These are phyloP conservation scores for Metschnikowia orientalis DNA, from an alignment of 805 yeast species.

Conservation along the genomic window DNA sequence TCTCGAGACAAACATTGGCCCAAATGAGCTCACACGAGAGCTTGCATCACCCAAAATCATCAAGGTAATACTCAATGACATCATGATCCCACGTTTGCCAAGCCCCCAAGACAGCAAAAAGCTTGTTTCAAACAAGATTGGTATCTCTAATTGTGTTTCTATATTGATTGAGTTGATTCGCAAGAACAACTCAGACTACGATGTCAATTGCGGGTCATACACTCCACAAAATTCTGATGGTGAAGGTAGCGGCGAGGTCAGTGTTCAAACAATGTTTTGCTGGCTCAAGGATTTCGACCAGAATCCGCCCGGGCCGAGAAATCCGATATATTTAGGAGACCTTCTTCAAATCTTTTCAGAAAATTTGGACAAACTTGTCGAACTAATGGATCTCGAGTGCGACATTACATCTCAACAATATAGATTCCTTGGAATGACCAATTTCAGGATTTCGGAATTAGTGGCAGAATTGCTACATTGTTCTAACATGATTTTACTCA, in stretches of 20 bases:
- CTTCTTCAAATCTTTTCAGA: conserved; percentile 74
- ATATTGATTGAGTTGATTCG: conserved; percentile 91
- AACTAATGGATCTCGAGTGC: conserved; percentile 45
- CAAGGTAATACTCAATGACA: conserved; percentile 62
- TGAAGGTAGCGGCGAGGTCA: conserved; percentile 35
- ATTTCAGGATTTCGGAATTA: conserved; percentile 85
- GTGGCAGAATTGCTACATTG: conserved; percentile 94
- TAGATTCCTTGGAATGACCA: conserved; percentile 78
- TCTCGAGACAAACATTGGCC: conserved; percentile 90
- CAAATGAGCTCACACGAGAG: conserved; percentile 89
- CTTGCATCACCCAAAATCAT: conserved; percentile 73
- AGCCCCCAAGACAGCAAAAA: conserved; percentile 3
- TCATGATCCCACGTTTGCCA: conserved; percentile 44
- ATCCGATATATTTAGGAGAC: conserved; percentile 88
- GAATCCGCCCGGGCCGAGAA: conserved; percentile 90
- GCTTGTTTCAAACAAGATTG: conserved; percentile 60
- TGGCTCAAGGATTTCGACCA: conserved; percentile 57
- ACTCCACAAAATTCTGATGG: conserved; percentile 47
- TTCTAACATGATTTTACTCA: conserved; percentile 91
- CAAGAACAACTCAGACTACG: conserved; percentile 95
- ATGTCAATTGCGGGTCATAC: conserved; percentile 77
- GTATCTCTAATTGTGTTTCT: conserved; percentile 91
- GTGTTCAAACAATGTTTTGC: conserved; percentile 38
- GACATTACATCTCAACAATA: conserved; percentile 17
- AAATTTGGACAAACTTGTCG: conserved; percentile 59